Base-by-base conservation (phyloP, 176 grass and related monocot genomes). In the Raddia distichophylla region DNA sequence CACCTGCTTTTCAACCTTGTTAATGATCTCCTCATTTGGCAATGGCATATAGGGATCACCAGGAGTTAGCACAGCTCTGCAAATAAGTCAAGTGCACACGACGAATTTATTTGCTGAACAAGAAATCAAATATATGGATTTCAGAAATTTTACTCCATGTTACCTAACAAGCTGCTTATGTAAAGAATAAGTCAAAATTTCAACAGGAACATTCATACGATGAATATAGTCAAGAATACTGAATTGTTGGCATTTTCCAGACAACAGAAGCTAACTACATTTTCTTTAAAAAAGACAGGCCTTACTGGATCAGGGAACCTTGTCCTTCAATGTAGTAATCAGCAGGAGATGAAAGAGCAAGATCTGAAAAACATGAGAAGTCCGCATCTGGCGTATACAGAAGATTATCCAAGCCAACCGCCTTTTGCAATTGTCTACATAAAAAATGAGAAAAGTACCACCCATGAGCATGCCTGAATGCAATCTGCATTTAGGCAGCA, bases 231-330 rank as follows among this genome's bases (percentile, higher is more conserved):
- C 56, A 68, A 74, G 20, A 82, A 40, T 6, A 3, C 60, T 68
- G 17, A 77, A 55, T 72, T 22, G 18, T 16, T 10, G 5, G 71
- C 52, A 2, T 22, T 70, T 87, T 75, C 12, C 8, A 45, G 53
- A 52, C 6, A 0, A 54, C 11, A 42, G 34, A 76, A 60, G 6
- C 56, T 69, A 32, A 66, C 3, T 59, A 4, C 5, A 55, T 57
- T 71, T 40, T 40, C 37, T 40, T 40, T n/a, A 76, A n/a, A 27
- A 61, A 78, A 54, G 2, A 56, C 16, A 83, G 71, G 79, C 73
- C 91, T 98, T 91, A 98, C 95, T 98, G 95, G 86, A 98, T 92
- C 54, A 98, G 82, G 83, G 95, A 98, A 71, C 95, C 95, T 91
- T 98, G 92, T 64, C 95, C 95, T 92, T 93, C 88, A 58, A 93